Conservation (phyloP, 192 early-diverging fungal genomes). For the Coemansia pectinata region DNA sequence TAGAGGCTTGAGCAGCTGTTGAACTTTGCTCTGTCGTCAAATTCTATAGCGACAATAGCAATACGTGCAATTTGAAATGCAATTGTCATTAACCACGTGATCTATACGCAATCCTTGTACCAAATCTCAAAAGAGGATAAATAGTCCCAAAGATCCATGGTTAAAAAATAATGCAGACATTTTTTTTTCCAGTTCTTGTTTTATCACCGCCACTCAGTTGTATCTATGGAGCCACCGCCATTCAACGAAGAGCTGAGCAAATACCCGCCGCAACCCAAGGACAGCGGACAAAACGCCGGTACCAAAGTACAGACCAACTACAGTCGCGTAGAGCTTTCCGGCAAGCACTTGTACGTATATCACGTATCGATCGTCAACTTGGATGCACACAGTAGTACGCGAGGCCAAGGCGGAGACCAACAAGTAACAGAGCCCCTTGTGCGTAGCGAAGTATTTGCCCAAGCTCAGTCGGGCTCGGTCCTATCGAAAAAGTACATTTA, state of each 20-base stretch:
- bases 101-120: background rate
- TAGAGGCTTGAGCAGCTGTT: no score
- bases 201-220: background rate
- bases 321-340: background rate
- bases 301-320: slow-evolving; percentile 19
- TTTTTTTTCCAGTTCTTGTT: background rate
- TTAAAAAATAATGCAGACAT: background rate
- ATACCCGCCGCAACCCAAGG: background rate
- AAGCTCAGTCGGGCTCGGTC: background rate
- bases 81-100: background rate
- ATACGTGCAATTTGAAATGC: no score
- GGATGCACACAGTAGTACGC: slow-evolving; percentile 5
- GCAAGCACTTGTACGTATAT: slow-evolving; percentile 39
- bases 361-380: slow-evolving; percentile 28
- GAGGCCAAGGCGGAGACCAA: background rate
- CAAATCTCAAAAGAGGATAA: background rate
- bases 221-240: background rate
- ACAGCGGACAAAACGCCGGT: background rate
- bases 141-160: background rate
- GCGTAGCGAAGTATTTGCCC: background rate
- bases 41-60: no score
- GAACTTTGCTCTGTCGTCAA: no score
- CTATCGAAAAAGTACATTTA: background rate
- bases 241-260: slow-evolving; percentile 3
- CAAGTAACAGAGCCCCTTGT: background rate